Percentiles rank a stretch among this genome's conserved stretches.
These are phyloP conservation scores for Phialophora expanda DNA, from an alignment of 2,329 filamentous ascomycete genomes.

Conservation along the genomic window DNA sequence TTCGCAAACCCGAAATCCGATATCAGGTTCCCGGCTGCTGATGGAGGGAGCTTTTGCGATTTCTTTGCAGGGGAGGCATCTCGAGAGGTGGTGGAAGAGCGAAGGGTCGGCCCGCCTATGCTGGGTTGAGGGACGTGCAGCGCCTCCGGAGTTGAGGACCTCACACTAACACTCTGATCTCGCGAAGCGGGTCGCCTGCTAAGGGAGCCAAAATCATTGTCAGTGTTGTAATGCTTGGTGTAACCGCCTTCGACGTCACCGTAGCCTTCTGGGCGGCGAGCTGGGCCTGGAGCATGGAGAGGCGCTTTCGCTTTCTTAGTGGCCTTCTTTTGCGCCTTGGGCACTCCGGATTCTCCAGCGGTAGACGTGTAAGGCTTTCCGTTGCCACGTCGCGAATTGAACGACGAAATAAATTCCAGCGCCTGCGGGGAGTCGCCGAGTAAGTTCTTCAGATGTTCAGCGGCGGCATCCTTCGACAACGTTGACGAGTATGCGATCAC, in stretches of 20 bases:
- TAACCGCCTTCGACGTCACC: slow-evolving; percentile 73
- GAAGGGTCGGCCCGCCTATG: slow-evolving; percentile 42
- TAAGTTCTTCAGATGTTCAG: slow-evolving; percentile 83
- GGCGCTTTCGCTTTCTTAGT: slow-evolving; percentile 64
- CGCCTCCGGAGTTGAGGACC: slow-evolving; percentile 59
- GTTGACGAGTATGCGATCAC: slow-evolving; percentile 80
- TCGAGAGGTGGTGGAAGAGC: slow-evolving; percentile 54
- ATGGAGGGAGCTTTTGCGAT: slow-evolving; percentile 61
- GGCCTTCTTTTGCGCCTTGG: slow-evolving; percentile 47
- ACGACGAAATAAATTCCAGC: slow-evolving; percentile 72
- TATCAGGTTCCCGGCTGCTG: slow-evolving; percentile 77
- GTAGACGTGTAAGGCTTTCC: not conserved
- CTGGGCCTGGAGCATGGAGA: slow-evolving; percentile 65
- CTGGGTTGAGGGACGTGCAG: slow-evolving; percentile 50
- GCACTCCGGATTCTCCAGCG: slow-evolving; percentile 36
- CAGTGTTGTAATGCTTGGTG: slow-evolving; percentile 66
- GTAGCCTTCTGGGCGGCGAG: slow-evolving; percentile 67
- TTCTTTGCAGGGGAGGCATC: slow-evolving; percentile 48
- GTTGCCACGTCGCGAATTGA: slow-evolving; percentile 69
- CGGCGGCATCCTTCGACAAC: slow-evolving; percentile 76
- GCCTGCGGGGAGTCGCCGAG: slow-evolving; percentile 82
- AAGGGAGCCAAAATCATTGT: slow-evolving; percentile 38
- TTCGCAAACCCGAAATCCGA: slow-evolving; percentile 70
- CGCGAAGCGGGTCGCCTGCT: not conserved
- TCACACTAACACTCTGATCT: slow-evolving; percentile 41